These are phyloP conservation scores for Gnaphalium uliginosum DNA, from an alignment of 129 eudicot species.

Conservation along the genomic window DNA sequence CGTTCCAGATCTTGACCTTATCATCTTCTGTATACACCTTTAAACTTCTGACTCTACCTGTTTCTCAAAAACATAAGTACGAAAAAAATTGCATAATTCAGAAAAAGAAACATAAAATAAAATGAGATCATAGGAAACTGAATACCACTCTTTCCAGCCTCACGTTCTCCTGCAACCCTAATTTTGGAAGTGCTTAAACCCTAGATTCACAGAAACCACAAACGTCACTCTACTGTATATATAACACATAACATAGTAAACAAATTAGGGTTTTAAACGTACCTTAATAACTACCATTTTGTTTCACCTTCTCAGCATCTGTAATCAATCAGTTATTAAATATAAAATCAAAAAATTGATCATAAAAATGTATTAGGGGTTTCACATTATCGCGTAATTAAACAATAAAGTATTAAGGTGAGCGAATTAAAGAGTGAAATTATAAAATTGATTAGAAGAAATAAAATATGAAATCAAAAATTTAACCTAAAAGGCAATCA, in stretches of 20 bases:
- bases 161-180: slow-evolving; percentile 32
- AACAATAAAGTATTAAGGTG: neutral
- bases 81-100: neutral
- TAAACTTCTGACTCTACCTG: slow-evolving; percentile 43
- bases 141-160: slow-evolving; percentile 27
- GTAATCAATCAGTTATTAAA: slow-evolving; percentile 9
- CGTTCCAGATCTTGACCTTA: slow-evolving; percentile 19
- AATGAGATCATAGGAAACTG: neutral
- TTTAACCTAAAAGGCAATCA: slow-evolving; percentile 14
- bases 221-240: slow-evolving; percentile 1
- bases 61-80: neutral
- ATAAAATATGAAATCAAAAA: neutral
- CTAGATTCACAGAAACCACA: slow-evolving; percentile 10
- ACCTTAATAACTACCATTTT: slow-evolving; percentile 39
- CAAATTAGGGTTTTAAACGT: slow-evolving; percentile 18
- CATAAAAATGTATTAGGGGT: neutral
- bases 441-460: neutral
- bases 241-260: neutral
- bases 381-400: neutral
- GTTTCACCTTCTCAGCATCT: slow-evolving; percentile 31
- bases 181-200: slow-evolving; percentile 28
- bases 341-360: neutral
- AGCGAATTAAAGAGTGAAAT: slow-evolving; percentile 1
- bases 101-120: neutral
- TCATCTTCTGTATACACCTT: slow-evolving; percentile 57